A percentile compares a stretch with the other conserved stretches of the same genome.
Conservation (phyloP, 1,284 basidiomycete genomes). For the Fistulinella cinereoalba region DNA sequence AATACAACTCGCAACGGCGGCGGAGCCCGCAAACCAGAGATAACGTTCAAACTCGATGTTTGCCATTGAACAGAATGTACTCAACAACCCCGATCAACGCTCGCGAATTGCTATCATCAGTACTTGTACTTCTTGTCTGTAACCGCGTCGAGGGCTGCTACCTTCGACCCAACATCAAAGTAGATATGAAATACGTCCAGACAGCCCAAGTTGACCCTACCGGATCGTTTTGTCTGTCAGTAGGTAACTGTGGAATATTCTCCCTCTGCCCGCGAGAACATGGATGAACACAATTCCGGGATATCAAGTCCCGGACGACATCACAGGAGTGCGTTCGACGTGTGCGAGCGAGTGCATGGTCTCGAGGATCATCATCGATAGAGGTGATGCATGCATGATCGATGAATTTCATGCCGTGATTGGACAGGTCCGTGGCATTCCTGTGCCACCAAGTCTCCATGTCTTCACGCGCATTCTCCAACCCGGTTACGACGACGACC, state of each 20-base stretch:
- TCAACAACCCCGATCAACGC: too few relatives aligned
- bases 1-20: too few relatives aligned
- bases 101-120: too few relatives aligned
- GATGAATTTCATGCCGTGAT: conserved; percentile 25
- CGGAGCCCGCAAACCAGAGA: too few relatives aligned
- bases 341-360: conserved; percentile 13
- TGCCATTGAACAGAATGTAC: too few relatives aligned
- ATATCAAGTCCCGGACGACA: conserved; percentile 27
- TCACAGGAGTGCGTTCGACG: conserved; percentile 18
- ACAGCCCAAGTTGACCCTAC: conserved; percentile 14
- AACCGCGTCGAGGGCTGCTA: background rate
- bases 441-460: conserved; percentile 37
- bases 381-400: conserved; percentile 34
- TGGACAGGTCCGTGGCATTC: conserved; percentile 20
- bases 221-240: conserved; percentile 1
- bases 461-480: conserved; percentile 29
- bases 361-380: conserved; percentile 21
- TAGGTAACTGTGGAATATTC: background rate
- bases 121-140: too few relatives aligned
- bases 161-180: conserved; percentile 5
- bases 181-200: conserved; percentile 20
- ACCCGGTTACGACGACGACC: conserved; percentile 32
- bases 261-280: conserved; percentile 2
- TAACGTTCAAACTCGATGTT: too few relatives aligned
- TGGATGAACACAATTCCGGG: conserved; percentile 9